These are phyloP conservation scores for Leptomonas seymouri DNA, from an alignment of 208 protist species.

Conservation along the genomic window DNA sequence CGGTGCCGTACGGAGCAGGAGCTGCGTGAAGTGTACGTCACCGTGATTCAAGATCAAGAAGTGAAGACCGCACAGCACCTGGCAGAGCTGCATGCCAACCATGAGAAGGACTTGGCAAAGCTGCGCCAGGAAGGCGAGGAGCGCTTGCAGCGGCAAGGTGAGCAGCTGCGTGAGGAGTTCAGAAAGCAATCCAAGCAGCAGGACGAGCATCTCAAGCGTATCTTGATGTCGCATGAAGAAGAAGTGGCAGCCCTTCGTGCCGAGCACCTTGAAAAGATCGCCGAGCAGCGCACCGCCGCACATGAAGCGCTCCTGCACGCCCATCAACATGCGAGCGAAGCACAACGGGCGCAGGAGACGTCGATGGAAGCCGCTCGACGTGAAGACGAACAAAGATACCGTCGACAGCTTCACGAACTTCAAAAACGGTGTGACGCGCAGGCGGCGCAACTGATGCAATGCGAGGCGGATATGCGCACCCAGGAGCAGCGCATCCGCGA, in stretches of 20 bases:
- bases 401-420: slow-evolving; percentile 13
- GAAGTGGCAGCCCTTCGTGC: slow-evolving; percentile 12
- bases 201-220: background rate
- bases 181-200: slow-evolving; percentile 8
- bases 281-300: slow-evolving; percentile 6
- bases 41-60: slow-evolving; percentile 21
- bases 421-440: slow-evolving; percentile 28
- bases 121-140: background rate
- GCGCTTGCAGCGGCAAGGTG: background rate
- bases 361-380: slow-evolving; percentile 1
- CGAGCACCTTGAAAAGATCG: slow-evolving; percentile 8
- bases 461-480: slow-evolving; percentile 7
- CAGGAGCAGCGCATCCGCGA: slow-evolving; percentile 12
- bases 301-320: background rate
- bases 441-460: slow-evolving; percentile 17
- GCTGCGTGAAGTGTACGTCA: slow-evolving; percentile 10
- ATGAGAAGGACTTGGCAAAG: slow-evolving; percentile 12
- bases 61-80: slow-evolving; percentile 2
- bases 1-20: slow-evolving; percentile 17
- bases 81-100: slow-evolving; percentile 16
- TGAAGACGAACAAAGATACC: background rate
- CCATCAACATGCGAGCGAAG: background rate
- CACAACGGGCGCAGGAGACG: slow-evolving; percentile 9
- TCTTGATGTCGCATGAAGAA: slow-evolving; percentile 7
- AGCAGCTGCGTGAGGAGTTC: background rate